These are phyloP conservation scores for Rhododendron vialii DNA, from an alignment of 148 eudicot genomes.

Conservation along the genomic window DNA sequence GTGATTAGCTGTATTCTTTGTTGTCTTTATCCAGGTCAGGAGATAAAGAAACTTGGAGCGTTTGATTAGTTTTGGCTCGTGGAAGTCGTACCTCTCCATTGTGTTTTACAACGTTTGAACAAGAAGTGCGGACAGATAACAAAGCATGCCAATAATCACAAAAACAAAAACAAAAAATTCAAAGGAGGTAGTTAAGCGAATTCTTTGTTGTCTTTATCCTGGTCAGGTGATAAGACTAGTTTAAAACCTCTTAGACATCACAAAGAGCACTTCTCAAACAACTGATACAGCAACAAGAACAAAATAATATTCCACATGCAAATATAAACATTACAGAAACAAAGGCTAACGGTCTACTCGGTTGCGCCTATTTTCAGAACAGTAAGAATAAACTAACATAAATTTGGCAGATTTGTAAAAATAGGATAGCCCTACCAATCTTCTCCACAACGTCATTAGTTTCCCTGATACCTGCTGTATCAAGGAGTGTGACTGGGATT, in stretches of 20 bases:
- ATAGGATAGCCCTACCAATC: conserved; percentile 56
- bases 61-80: neutral
- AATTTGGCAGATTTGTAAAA: neutral
- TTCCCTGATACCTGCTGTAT: conserved; percentile 97
- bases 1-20: neutral
- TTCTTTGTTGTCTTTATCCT: neutral
- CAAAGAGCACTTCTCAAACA: neutral
- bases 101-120: neutral
- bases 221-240: neutral
- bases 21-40: neutral
- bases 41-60: neutral
- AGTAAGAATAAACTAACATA: neutral
- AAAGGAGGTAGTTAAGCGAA: neutral
- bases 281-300: neutral
- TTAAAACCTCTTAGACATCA: neutral
- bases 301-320: neutral
- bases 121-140: neutral
- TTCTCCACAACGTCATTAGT: conserved; percentile 86
- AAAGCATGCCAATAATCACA: neutral
- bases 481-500: conserved; percentile 86
- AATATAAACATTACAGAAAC: neutral
- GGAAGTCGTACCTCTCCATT: neutral
- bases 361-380: neutral
- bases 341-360: neutral
- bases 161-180: neutral